phyloP scores from a whole-genome alignment of 73 alveolate species.

The Effrenium voratum region DNA sequence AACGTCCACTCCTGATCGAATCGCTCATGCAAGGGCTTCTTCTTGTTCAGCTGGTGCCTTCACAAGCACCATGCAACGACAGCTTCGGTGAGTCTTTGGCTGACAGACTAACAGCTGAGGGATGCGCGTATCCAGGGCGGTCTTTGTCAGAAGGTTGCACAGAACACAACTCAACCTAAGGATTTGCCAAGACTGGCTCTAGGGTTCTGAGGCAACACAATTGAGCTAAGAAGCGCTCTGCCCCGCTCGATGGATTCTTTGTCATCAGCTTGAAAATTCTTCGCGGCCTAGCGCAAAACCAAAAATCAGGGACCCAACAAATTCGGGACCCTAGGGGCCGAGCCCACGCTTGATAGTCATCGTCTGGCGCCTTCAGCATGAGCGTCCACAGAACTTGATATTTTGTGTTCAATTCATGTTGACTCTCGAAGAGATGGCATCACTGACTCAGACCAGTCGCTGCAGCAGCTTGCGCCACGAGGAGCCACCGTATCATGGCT shows the following conservation, averaged over 20 bases:
- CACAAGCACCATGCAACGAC: neutral
- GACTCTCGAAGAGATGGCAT: too few species aligned
- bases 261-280: constrained; percentile 16
- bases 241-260: constrained; percentile 50
- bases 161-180: constrained; percentile 68
- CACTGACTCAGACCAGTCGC: too few species aligned
- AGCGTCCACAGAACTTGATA: too few species aligned
- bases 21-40: constrained; percentile 62
- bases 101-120: neutral
- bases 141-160: constrained; percentile 69
- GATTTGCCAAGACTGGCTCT: neutral
- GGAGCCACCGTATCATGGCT: too few species aligned
- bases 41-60: constrained; percentile 81
- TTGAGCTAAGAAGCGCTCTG: constrained; percentile 28
- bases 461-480: too few species aligned
- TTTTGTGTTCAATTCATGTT: too few species aligned
- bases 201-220: neutral
- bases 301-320: too few species aligned
- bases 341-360: too few species aligned
- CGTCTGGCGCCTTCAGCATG: too few species aligned
- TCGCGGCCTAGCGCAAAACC: constrained; percentile 47
- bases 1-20: constrained; percentile 20
- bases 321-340: too few species aligned
- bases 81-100: neutral
- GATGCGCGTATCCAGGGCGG: constrained; percentile 54